These are phyloP conservation scores for Pisolithus microcarpus DNA, from an alignment of 768 basidiomycete species.

Conservation along the genomic window DNA sequence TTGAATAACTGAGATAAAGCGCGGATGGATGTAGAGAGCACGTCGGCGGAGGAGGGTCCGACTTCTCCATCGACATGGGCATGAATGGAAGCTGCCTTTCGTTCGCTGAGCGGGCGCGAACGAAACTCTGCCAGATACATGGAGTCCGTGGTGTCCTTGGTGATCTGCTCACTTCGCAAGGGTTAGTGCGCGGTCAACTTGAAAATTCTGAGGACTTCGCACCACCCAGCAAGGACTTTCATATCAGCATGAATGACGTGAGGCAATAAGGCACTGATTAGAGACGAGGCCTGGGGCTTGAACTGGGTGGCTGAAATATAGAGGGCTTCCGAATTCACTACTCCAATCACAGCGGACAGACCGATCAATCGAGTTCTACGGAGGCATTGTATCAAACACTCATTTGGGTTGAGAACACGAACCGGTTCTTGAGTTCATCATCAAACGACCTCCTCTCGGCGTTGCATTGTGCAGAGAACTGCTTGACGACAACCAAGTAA, in stretches of 20 bases:
- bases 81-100: conserved; percentile 86
- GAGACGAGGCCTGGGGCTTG: conserved; percentile 57
- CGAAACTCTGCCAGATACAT: conserved; percentile 82
- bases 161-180: conserved; percentile 42
- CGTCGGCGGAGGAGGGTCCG: conserved; percentile 68
- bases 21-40: conserved; percentile 66
- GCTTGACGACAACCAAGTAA: conserved; percentile 60
- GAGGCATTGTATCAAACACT: background rate
- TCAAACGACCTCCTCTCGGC: conserved; percentile 45
- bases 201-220: conserved; percentile 2
- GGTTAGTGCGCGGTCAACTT: background rate
- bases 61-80: conserved; percentile 83
- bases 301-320: conserved; percentile 70
- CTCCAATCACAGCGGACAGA: conserved; percentile 73
- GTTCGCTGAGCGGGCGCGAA: conserved; percentile 66
- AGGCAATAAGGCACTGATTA: conserved; percentile 65
- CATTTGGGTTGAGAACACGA: conserved; percentile 1
- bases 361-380: conserved; percentile 78
- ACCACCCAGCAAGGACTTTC: conserved; percentile 62
- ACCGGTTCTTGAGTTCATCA: conserved; percentile 72
- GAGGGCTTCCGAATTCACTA: conserved; percentile 77
- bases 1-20: conserved; percentile 64
- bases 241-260: conserved; percentile 61
- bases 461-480: conserved; percentile 58
- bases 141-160: conserved; percentile 67